Evolutionary conservation across 164 flowering plant species (phyloP), one percentile per base, ranked within the genome.

Genomic region (Kalanchoe fedtschenkoi): DNA sequence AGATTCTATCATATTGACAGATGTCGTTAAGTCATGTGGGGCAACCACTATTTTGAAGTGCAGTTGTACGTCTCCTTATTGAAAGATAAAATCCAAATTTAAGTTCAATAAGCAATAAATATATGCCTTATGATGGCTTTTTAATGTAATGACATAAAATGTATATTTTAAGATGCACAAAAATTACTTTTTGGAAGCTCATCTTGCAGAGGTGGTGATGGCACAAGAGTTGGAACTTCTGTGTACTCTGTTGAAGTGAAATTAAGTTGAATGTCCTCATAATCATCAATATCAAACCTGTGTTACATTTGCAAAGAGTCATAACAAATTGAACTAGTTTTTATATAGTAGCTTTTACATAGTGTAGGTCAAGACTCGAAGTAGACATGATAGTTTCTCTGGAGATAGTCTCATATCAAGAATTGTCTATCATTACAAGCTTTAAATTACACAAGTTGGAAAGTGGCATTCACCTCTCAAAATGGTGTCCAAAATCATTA

Each of bases 271-370:
- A 70, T 73, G 34, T 81, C 95, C 42, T 79, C 93, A 34, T 81
- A 85, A 35, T 77, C 90, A 72, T 81, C 87, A 53, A 75, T 76
- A 65, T 89, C 95, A 76, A 92, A 89, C 82, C 98, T 89, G 71
- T 58, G 57, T 10, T n/a, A 17, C 9, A 11, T 28, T 51, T 13
- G 17, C 39, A 37, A 51, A 24, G 5, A 10, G 28, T 26, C 32
- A 10, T 24, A 26, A 24, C 15, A 26, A 26, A 51, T 29, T 21
- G 16, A 24, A 43, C 51, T n/a, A n/a, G 51, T 43, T 43, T 5
- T 26, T 8, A n/a, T n/a, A n/a, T n/a, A n/a, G n/a, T 7, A 51
- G 5, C 1, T 51, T 26, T 1, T 10, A 22, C 32, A 47, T 7
- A 22, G 2, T 7, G 21, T 47, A 47, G 55, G 9, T 47, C 55